Conservation (phyloP, 2,329 filamentous ascomycete genomes). For the Cladosporium halotolerans region DNA sequence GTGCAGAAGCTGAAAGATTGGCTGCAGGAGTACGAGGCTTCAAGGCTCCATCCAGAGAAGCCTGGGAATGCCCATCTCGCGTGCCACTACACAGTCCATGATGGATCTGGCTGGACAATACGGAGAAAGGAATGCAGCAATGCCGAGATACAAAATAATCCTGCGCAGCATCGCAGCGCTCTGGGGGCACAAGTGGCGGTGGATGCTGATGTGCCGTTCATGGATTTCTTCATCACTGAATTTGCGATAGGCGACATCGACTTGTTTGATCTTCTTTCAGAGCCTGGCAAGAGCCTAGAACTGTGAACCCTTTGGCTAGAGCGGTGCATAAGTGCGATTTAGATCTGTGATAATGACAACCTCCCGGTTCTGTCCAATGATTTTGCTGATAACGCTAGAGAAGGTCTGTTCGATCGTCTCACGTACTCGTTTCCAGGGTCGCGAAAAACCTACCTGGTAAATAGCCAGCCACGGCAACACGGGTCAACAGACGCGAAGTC, state of each 20-base stretch:
- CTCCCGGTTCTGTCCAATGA: no score
- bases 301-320: no score
- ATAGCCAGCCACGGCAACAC: no score
- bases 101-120: no score
- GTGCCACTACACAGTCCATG: no score
- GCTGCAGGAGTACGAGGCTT: conserved; percentile 8
- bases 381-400: no score
- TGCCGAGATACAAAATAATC: no score
- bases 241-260: conserved; percentile 4
- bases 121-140: no score
- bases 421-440: not conserved
- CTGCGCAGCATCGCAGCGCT: not conserved
- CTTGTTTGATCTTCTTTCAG: not conserved
- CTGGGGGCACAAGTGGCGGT: not conserved
- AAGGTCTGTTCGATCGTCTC: not conserved
- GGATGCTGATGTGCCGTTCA: not conserved
- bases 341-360: no score
- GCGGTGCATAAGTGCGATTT: no score
- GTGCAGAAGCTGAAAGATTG: conserved; percentile 2
- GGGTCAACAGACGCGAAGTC: no score
- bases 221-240: not conserved
- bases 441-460: no score
- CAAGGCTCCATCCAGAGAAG: not conserved
- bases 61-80: not conserved
- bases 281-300: not conserved